Base-by-base conservation (phyloP, 768 basidiomycete species). In the Podaxis pistillaris region DNA sequence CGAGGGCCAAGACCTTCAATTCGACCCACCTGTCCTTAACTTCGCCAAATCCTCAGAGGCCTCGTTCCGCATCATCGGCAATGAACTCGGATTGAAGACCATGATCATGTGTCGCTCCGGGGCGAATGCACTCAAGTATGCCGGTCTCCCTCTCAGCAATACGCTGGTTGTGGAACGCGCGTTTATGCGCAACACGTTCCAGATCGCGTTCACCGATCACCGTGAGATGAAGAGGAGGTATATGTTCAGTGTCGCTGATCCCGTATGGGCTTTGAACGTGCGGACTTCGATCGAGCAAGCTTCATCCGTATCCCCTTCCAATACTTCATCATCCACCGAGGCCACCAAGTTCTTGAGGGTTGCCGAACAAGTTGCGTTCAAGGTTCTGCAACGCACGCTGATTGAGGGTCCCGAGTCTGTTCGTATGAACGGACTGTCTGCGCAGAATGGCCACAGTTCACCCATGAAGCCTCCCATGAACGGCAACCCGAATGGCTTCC, bases 101-200 rank as follows among this genome's bases (percentile, higher is more conserved):
- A 85, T 98, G 71, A 81, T 94, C 51, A 88, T 98, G 82, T 82
- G 88, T 72, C 86, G 94, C 52, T 83, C 88, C 50, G 95, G 97
- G 1, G 80, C 86, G 22, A 94, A 94, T 73, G 93, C 96, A 2
- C 81, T 89, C 50, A 80, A 86, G 60, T 98, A 98, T 72, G 78
- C 87, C 1, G 90, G 91, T 30, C 78, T 98, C 36, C 91, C 94
- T 15, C 78, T 90, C 59, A 93, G 89, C 71, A 88, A 84, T 67
- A 80, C 87, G 4, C 79, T 98, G 68, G 80, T 84, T 22, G 87
- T 96, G 63, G 94, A 96, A 71, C 89, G 94, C 19, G 88, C 93
- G 0, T 98, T 98, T 77, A 98, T 98, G 96, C 86, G 89, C 63
- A 91, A 98, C 71, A 97, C 96, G 0, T 96, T 98, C 82, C 93